Evolutionary conservation across 2,329 filamentous ascomycete species (phyloP), one percentile per base, ranked within the genome.

Genomic region (Colletotrichum neosansevieriae): DNA sequence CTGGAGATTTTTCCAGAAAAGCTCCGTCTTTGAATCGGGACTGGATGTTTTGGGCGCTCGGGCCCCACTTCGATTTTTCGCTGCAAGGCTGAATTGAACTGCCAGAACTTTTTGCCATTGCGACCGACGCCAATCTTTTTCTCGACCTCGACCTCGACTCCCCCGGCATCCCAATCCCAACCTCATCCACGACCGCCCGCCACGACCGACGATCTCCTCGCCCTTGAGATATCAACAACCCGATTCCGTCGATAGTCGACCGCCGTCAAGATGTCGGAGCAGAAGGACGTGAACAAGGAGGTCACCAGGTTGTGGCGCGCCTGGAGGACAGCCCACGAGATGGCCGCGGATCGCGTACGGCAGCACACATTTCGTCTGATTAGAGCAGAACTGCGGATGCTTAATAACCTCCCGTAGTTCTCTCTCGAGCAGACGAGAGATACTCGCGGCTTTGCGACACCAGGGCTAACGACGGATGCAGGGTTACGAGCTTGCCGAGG

Each of bases 401-500:
- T 12, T 4, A 9, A 40, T 24, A 11, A 40, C 15, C 47, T 53
- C 34, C 19, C 19, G 38, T 10, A 6, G 15, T 6, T 13, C 10
- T 24, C 24, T 10, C 15, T 38, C 19, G 11, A 17, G 13, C 24
- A 21, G 21, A 59, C 36, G 53, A 40, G 32, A 51, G 10, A 53
- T 32, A 11, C 9, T 38, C 15, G 12, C 32, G 24, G 13, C 4
- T 29, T 12, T 21, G 34, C 47, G 32, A 24, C 47, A 45, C 12
- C 45, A 13, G 19, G 17, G 36, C 67, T 76, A 56, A 74, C 73
- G 68, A 65, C 47, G 71, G 60, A 58, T 58, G 17, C 79, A 98
- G 94, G 96, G 97, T 75, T 99, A 99, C 82, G 92, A 97, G 77
- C 87, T 99, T 47, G 88, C 92, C 42, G 93, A 98, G 72, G 91